A percentile compares a stretch with the other conserved stretches of the same genome.
These are phyloP conservation scores for Beta lomatogona DNA, from an alignment of 179 eudicot species.

Conservation along the genomic window DNA sequence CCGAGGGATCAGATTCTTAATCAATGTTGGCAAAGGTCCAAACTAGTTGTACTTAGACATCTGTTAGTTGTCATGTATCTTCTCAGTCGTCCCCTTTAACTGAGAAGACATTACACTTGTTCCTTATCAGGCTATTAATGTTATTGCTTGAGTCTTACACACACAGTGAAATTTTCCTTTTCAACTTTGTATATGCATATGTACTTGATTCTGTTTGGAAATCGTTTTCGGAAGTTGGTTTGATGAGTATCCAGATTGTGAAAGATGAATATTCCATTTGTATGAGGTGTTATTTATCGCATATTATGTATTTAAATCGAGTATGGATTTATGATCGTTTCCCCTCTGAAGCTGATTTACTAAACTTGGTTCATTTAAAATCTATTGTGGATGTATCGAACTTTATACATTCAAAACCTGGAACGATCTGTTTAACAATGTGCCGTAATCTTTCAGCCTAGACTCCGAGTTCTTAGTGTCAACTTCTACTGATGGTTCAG, in stretches of 20 bases:
- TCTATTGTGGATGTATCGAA: too few relatives aligned
- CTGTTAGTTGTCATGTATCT: neutral
- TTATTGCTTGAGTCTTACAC: neutral
- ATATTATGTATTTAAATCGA: neutral
- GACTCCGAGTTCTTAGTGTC: slow-evolving; percentile 98
- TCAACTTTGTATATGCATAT: neutral
- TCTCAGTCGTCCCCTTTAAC: slow-evolving; percentile 5
- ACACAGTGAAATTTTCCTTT: neutral
- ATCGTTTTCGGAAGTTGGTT: neutral
- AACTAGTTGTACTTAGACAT: neutral
- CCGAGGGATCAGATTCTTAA: neutral
- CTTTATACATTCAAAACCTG: too few relatives aligned
- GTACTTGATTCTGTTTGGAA: neutral
- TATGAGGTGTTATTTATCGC: neutral
- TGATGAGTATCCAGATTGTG: neutral
- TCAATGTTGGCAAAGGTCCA: neutral
- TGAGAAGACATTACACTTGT: neutral
- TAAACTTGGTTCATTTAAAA: too few relatives aligned
- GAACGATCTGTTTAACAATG: slow-evolving; percentile 3
- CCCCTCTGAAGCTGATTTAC: neutral
- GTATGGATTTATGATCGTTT: slow-evolving; percentile 2
- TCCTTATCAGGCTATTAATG: neutral
- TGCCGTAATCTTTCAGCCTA: slow-evolving; percentile 49
- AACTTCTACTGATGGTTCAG: slow-evolving; percentile 95
- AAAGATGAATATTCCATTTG: neutral